Evolutionary conservation across 306 rosid species (phyloP), one percentile per base, ranked within the genome.

Genomic region (Benincasa hispida): DNA sequence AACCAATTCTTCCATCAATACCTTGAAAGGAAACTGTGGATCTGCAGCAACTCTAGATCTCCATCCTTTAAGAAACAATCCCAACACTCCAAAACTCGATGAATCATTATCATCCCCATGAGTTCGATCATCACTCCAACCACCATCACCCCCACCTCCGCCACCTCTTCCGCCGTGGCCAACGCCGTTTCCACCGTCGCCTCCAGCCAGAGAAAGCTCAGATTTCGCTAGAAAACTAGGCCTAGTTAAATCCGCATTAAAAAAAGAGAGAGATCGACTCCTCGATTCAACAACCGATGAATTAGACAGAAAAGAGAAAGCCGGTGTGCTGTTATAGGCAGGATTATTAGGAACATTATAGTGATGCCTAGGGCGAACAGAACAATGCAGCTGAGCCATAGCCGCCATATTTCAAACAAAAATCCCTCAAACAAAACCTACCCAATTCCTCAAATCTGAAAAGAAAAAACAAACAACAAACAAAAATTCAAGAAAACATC

Each of bases 11-110:
- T 95, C 99, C 90, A 92, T 95, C 58, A 95, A 58, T 60, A 95
- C 99, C 91, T 95, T 95, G 86, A 95, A 95, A 25, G 99, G 92
- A 18, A 95, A 95, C 28, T 95, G 98, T 10, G 99, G 99, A 92
- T 95, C 99, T 17, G 99, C 99, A 6, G 93, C 89, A 63, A 92
- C 99, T 81, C 99, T 76, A 6, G 98, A 90, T 89, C 96, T 88
- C 99, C 98, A 95, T 5, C 99, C 99, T 7, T 58, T 81, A 10
- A 95, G 84, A 24, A 95, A 84, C 17, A 92, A 62, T 50, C 90
- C 91, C 41, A 95, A 28, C 76, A 87, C 34, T 17, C 99, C 98
- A 8, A 89, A 68, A 5, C 80, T 84, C 68, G 28, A 81, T 27
- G 73, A 74, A 22, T 53, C 86, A 5, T 83, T 87, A 60, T 83